These are phyloP conservation scores for Starmera pachycereana DNA, from an alignment of 805 yeast genomes.

Conservation along the genomic window DNA sequence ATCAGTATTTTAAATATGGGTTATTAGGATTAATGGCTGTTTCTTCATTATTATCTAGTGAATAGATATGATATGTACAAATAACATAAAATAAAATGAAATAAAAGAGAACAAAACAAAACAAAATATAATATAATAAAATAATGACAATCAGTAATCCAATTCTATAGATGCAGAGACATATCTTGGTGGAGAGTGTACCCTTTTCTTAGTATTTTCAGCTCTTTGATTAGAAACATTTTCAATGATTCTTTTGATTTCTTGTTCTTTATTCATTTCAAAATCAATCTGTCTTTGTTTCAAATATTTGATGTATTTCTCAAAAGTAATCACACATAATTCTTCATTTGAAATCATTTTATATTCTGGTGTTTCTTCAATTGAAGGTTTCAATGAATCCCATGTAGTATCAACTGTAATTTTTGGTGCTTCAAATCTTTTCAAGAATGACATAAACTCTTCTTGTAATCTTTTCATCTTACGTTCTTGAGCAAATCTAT, in stretches of 20 bases:
- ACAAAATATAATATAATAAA: too few species aligned
- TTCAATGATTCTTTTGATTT: conserved; percentile 11
- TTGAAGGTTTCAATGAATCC: conserved; percentile 23
- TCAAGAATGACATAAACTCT: conserved; percentile 17
- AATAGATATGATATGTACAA: conserved; percentile 19
- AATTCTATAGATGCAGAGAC: conserved; percentile 18
- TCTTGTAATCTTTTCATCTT: conserved; percentile 14
- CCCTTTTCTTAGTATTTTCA: conserved; percentile 9
- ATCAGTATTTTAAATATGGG: conserved; percentile 69
- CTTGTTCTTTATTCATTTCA: conserved; percentile 11
- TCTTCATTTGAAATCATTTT: conserved; percentile 24
- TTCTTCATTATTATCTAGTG: conserved; percentile 53
- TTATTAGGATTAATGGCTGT: conserved; percentile 67
- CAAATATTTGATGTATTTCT: conserved; percentile 21
- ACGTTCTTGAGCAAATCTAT: conserved; percentile 8
- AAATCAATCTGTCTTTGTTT: conserved; percentile 15
- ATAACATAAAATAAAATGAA: background rate
- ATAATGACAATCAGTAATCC: conserved; percentile 19
- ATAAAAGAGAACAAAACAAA: too few species aligned
- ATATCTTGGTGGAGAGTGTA: conserved; percentile 13
- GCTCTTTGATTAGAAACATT: conserved; percentile 10
- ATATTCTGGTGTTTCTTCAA: conserved; percentile 24
- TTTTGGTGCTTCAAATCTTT: conserved; percentile 14
- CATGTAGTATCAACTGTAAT: conserved; percentile 22
- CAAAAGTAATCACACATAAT: conserved; percentile 21